Evolutionary conservation across 2,329 filamentous ascomycete species (phyloP).

Genomic region (Graphiopsis chlorocephala): DNA sequence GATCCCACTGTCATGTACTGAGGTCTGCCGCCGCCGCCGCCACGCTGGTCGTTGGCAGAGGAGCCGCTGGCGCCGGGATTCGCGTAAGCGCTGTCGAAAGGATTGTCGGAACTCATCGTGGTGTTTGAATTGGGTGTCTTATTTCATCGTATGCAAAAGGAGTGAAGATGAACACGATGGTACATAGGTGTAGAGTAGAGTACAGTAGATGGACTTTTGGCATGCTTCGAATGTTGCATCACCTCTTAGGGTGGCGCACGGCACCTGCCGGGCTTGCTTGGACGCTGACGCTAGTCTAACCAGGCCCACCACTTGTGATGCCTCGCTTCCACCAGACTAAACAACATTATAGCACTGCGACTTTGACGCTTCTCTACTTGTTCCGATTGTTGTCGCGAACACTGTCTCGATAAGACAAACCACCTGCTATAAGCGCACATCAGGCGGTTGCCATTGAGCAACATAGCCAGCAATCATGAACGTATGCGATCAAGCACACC

Average conservation of each 20-base stretch:
- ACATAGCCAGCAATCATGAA: conserved; percentile 50
- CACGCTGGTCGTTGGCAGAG: conserved; percentile 25
- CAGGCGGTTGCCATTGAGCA: conserved; percentile 6
- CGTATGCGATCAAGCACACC: conserved; percentile 40
- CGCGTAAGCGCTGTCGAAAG: conserved; percentile 30
- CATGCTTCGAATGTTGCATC: neutral
- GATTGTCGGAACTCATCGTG: conserved; percentile 35
- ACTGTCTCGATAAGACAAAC: neutral
- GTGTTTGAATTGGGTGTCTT: neutral
- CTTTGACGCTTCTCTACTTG: neutral
- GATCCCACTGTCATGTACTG: conserved; percentile 86
- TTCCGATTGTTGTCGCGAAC: neutral
- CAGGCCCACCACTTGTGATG: conserved; percentile 3
- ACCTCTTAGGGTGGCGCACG: neutral
- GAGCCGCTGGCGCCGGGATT: conserved; percentile 29
- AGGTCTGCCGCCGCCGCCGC: conserved; percentile 42
- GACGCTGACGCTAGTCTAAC: neutral
- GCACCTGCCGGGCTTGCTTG: neutral
- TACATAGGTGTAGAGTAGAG: neutral
- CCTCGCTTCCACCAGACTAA: neutral
- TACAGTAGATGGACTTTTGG: neutral
- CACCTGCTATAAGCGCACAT: neutral
- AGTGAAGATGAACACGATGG: neutral
- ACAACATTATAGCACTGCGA: neutral
- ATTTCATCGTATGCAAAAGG: conserved; percentile 3